These are phyloP conservation scores for Sarocladium brachiariae DNA, from an alignment of 2,329 filamentous ascomycete genomes.

Conservation along the genomic window DNA sequence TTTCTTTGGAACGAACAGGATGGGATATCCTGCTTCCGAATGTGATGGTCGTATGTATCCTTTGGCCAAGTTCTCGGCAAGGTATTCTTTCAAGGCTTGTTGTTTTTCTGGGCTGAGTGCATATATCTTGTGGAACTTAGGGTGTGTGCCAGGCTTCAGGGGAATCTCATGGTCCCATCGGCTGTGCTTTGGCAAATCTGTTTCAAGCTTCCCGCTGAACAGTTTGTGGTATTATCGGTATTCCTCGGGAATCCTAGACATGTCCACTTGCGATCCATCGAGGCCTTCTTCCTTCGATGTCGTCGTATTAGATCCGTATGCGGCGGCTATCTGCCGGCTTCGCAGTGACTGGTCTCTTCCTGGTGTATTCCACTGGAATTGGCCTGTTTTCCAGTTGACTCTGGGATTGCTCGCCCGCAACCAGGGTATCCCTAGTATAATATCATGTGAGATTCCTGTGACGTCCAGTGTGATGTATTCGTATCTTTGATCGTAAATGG, in stretches of 20 bases:
- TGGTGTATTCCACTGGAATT: constrained; percentile 2
- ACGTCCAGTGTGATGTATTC: background rate
- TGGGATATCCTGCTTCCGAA: constrained; percentile 11
- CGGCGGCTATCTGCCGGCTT: constrained; percentile 2
- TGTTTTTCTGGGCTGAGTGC: constrained; percentile 13
- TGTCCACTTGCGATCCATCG: constrained; percentile 9
- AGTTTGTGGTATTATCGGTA: constrained; percentile 14
- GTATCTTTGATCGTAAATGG: background rate
- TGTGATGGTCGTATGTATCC: constrained; percentile 13
- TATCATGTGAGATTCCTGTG: constrained; percentile 3
- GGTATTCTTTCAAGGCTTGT: constrained; percentile 8
- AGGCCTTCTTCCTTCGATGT: constrained; percentile 9
- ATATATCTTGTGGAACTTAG: constrained; percentile 12
- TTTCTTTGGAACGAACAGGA: constrained; percentile 18
- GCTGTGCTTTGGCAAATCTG: constrained; percentile 10
- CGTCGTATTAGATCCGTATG: constrained; percentile 9
- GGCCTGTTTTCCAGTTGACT: constrained; percentile 4
- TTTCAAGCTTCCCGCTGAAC: constrained; percentile 14
- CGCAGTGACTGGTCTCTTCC: background rate
- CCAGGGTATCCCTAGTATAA: constrained; percentile 4
- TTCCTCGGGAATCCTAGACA: constrained; percentile 13
- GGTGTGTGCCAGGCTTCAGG: background rate
- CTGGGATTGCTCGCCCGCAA: background rate
- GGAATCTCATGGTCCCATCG: constrained; percentile 13
- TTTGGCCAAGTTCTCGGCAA: constrained; percentile 13